These are phyloP conservation scores for Phalaenopsis equestris DNA, from an alignment of 106 monocot genomes.

Conservation along the genomic window DNA sequence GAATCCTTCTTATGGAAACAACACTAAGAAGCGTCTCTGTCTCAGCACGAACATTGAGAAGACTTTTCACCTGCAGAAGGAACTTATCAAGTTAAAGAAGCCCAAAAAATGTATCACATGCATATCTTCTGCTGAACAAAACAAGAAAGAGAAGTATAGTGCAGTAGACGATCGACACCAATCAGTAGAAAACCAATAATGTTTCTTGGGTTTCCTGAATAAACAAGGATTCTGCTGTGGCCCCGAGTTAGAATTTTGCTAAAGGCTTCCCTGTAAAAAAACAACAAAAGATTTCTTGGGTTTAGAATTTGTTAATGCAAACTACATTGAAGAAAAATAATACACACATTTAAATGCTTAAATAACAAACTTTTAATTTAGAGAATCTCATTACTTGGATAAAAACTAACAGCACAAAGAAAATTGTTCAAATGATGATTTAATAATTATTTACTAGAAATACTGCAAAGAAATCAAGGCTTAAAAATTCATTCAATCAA, in stretches of 20 bases:
- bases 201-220: conserved; percentile 86
- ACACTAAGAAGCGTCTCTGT: conserved; percentile 98
- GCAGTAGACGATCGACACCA: conserved; percentile 13
- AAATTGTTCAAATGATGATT: background rate
- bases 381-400: background rate
- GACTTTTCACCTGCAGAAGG: conserved; percentile 79
- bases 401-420: background rate
- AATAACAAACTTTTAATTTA: background rate
- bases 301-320: background rate
- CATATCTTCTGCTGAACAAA: background rate
- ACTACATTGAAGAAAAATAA: background rate
- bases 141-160: conserved; percentile 1
- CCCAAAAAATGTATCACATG: background rate
- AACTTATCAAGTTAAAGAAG: background rate
- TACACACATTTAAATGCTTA: background rate
- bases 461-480: too few relatives aligned
- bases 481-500: background rate
- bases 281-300: background rate
- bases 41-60: conserved; percentile 95
- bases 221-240: conserved; percentile 95
- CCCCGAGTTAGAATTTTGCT: conserved; percentile 98
- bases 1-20: conserved; percentile 95
- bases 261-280: conserved; percentile 78
- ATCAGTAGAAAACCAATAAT: conserved; percentile 98
- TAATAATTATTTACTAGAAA: too few relatives aligned